Evolutionary conservation across 192 early-diverging fungal genomes (phyloP).

Genomic region (Chytriomyces sp.): DNA sequence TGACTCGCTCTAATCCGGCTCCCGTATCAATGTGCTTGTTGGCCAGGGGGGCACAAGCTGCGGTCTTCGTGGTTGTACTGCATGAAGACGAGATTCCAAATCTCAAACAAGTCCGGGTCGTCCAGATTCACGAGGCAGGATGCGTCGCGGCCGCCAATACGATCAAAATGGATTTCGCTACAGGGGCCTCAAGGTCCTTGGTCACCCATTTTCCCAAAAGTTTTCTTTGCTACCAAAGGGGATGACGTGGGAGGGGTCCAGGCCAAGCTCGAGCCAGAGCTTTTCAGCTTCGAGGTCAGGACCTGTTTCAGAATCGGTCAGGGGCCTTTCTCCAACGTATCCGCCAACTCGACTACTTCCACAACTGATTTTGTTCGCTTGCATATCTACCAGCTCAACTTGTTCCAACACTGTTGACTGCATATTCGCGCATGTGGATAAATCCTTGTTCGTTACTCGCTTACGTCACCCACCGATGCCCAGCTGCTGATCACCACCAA

Average conservation of each 20-base stretch:
- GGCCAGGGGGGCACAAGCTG: slow-evolving; percentile 80
- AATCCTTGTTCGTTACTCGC: background rate
- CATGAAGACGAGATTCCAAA: slow-evolving; percentile 99
- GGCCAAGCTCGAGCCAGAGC: slow-evolving; percentile 87
- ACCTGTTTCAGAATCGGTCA: no score
- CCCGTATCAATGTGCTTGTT: slow-evolving; percentile 99
- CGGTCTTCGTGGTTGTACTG: slow-evolving; percentile 98
- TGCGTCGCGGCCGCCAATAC: slow-evolving; percentile 92
- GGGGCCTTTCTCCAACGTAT: no score
- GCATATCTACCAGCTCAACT: no score
- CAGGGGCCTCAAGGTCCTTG: slow-evolving; percentile 93
- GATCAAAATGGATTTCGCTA: slow-evolving; percentile 97
- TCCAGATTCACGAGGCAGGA: slow-evolving; percentile 90
- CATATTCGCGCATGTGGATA: no score
- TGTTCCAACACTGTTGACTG: no score
- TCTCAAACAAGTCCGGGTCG: slow-evolving; percentile 96
- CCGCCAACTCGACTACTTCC: no score
- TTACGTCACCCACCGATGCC: slow-evolving; percentile 66
- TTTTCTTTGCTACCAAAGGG: slow-evolving; percentile 93
- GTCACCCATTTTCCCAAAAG: slow-evolving; percentile 77
- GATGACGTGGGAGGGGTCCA: slow-evolving; percentile 79
- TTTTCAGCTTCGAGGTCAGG: slow-evolving; percentile 89
- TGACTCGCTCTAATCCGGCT: slow-evolving; percentile 93
- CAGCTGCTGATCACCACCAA: slow-evolving; percentile 83
- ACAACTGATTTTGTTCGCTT: no score